Conservation (phyloP, 2,329 filamentous ascomycete genomes). For the Mariannaea sp. region DNA sequence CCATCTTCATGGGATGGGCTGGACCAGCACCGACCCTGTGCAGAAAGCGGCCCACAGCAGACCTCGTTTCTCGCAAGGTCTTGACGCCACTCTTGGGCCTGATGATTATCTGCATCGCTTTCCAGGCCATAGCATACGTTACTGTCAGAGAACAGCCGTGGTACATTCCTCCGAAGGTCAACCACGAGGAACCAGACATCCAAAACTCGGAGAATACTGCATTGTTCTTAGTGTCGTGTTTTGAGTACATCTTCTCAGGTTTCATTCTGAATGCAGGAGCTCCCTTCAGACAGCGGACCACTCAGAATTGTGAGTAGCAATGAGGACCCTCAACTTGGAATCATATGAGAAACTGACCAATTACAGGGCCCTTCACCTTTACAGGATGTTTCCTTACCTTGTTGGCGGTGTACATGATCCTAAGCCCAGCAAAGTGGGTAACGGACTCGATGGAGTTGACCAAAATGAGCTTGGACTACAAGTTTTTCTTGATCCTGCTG, state of each 20-base stretch:
- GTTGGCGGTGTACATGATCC: slow-evolving; percentile 79
- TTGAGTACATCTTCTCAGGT: slow-evolving; percentile 91
- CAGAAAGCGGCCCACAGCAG: slow-evolving; percentile 86
- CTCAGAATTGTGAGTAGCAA: slow-evolving; percentile 70
- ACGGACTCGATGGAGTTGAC: slow-evolving; percentile 84
- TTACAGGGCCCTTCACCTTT: slow-evolving; percentile 76
- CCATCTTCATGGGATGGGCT: slow-evolving; percentile 99
- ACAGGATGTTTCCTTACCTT: slow-evolving; percentile 72
- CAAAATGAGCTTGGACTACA: slow-evolving; percentile 72
- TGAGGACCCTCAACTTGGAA: not conserved
- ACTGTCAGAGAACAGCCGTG: slow-evolving; percentile 79
- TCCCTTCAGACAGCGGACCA: slow-evolving; percentile 83
- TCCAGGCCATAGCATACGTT: slow-evolving; percentile 76
- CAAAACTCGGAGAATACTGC: slow-evolving; percentile 93
- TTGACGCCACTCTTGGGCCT: slow-evolving; percentile 88
- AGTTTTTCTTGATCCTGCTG: slow-evolving; percentile 71
- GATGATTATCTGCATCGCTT: slow-evolving; percentile 77
- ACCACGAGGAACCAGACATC: slow-evolving; percentile 80
- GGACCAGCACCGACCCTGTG: slow-evolving; percentile 78
- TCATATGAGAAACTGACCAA: slow-evolving; percentile 1
- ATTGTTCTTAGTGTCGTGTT: slow-evolving; percentile 88
- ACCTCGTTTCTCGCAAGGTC: slow-evolving; percentile 90
- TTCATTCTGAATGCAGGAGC: slow-evolving; percentile 89
- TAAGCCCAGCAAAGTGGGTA: slow-evolving; percentile 72
- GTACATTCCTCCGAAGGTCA: slow-evolving; percentile 81